Evolutionary conservation across 768 basidiomycete species (phyloP), one percentile per base, ranked within the genome.

Genomic region (Tulasnella sp.): DNA sequence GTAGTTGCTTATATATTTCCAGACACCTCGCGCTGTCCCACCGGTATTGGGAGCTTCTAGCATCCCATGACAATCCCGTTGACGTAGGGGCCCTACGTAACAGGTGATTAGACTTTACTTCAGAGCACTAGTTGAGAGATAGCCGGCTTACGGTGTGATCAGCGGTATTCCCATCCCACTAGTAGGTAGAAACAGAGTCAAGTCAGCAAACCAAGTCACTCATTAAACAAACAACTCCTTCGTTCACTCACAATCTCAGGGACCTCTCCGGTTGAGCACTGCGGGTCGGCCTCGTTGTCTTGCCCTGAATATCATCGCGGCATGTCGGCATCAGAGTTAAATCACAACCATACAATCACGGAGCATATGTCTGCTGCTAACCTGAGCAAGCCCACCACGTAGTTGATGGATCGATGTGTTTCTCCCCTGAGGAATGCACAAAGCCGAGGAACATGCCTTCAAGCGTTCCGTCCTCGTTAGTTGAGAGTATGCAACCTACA

Each of bases 341-440:
- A 21, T 44, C n/a, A 55, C 17, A 10, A 9, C 11, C n/a, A 44
- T 8, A 10, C 19, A 43, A 53, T 11, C 19, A 15, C 24, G 38
- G 43, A 15, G 11, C 29, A 5, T 11, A 29, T 25, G 41, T 19
- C n/a, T 11, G 9, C 4, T 21, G n/a, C 4, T 41, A 8, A 60
- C 59, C 54, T 41, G 5, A 17, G 59, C 59, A 60, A 4, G 31
- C 52, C 21, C 24, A 49, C 12, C 38, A 60, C 21, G 22, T 2
- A 8, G 15, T 53, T 22, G 2, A n/a, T n/a, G 34, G 30, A 45
- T 19, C 29, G 62, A 80, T 74, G 65, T 77, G 66, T 9, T 76
- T 68, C 65, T 80, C 79, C 4, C 78, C 76, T 19, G 70, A 71
- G 2, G 76, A 70, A 62, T 79, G 78, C 43, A 69, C 70, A 67